These are phyloP conservation scores for Gossypium anomalum DNA, from an alignment of 345 rosid species.

Conservation along the genomic window DNA sequence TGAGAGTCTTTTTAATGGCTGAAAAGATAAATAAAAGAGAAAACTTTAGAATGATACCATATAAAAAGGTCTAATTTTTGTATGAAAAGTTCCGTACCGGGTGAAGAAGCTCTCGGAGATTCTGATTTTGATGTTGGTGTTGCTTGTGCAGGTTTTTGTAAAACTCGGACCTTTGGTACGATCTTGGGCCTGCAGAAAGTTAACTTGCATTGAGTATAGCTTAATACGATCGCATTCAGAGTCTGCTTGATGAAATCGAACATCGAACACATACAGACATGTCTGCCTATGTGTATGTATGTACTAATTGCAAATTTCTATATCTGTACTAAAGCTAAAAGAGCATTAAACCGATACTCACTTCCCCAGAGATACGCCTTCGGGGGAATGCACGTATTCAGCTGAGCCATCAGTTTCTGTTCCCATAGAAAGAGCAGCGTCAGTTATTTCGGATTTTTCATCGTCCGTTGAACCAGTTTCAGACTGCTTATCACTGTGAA, in stretches of 20 bases:
- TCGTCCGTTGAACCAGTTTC: conserved; percentile 30
- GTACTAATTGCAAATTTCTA: not conserved
- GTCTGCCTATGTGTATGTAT: too few species aligned
- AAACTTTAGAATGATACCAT: not conserved
- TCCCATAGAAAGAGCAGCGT: conserved; percentile 40
- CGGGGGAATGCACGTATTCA: conserved; percentile 21
- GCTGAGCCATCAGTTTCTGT: conserved; percentile 39
- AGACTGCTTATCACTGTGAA: conserved; percentile 22
- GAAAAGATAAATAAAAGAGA: conserved; percentile 14
- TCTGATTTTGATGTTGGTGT: conserved; percentile 22
- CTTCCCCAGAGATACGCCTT: conserved; percentile 37
- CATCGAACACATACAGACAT: too few species aligned
- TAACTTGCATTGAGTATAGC: not conserved
- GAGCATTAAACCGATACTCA: conserved; percentile 23
- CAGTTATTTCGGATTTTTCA: conserved; percentile 41
- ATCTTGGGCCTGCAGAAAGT: conserved; percentile 28
- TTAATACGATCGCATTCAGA: not conserved
- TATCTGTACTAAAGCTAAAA: not conserved
- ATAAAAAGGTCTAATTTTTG: not conserved
- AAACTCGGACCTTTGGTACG: conserved; percentile 22
- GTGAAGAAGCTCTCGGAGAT: conserved; percentile 24
- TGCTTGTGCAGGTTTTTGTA: conserved; percentile 22
- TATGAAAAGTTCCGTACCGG: conserved; percentile 26
- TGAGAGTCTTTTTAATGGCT: conserved; percentile 41
- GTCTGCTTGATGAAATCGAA: not conserved